phyloP scores from a whole-genome alignment of 306 rosid species.

The Morella rubra region DNA sequence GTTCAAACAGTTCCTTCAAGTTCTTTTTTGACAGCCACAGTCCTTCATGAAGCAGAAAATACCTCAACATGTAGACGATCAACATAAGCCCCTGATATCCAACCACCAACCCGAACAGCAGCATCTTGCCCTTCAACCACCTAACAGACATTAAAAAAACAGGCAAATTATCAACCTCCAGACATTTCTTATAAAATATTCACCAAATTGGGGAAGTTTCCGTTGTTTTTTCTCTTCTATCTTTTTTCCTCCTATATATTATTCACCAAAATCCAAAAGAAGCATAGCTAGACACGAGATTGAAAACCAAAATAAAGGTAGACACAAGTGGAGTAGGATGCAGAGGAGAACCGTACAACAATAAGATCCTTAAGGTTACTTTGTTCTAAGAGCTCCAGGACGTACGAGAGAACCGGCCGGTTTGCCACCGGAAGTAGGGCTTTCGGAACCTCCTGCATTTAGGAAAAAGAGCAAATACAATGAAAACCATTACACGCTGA shows the following conservation, averaged over 20 bases:
- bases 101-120: conserved; percentile 63
- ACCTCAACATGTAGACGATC: conserved; percentile 92
- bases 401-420: conserved; percentile 86
- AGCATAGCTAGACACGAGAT: neutral
- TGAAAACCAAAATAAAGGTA: neutral
- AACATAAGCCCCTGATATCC: conserved; percentile 84
- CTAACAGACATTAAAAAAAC: conserved; percentile 34
- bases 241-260: no score
- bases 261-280: neutral
- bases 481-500: neutral
- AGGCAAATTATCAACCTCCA: neutral
- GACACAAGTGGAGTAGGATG: neutral
- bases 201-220: no score
- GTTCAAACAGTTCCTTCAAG: no score
- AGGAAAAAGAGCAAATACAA: neutral
- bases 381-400: conserved; percentile 73
- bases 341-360: conserved; percentile 52
- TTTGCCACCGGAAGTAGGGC: conserved; percentile 94
- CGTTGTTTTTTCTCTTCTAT: no score
- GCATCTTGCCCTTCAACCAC: conserved; percentile 92
- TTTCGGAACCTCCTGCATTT: conserved; percentile 80
- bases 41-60: neutral
- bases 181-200: neutral
- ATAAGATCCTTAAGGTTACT: conserved; percentile 89
- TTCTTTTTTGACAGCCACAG: neutral